These are phyloP conservation scores for Saitozyma podzolica DNA, from an alignment of 768 basidiomycete genomes.

Conservation along the genomic window DNA sequence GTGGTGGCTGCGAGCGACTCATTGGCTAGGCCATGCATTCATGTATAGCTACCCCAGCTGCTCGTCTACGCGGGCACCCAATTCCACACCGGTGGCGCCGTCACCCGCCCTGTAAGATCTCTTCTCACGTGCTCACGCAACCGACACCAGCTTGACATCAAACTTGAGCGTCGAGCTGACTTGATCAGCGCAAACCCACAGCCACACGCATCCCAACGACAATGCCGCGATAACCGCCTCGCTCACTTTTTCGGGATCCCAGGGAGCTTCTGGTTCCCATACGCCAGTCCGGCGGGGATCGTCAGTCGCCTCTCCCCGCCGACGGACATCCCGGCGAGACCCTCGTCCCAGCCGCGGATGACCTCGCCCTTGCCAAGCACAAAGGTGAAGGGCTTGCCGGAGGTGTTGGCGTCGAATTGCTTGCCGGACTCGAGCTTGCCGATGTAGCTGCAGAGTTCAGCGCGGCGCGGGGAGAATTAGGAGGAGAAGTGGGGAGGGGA, in stretches of 20 bases:
- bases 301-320: conserved; percentile 77
- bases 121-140: conserved; percentile 2
- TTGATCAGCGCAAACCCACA: conserved; percentile 13
- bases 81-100: too few species aligned
- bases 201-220: conserved; percentile 10
- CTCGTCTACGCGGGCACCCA: too few species aligned
- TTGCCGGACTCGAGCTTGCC: conserved; percentile 84
- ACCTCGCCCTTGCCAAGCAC: conserved; percentile 83
- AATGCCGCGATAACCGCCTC: background rate
- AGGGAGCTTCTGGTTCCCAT: conserved; percentile 63
- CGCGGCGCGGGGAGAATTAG: too few species aligned
- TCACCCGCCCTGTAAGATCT: too few species aligned
- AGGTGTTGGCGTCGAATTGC: conserved; percentile 63
- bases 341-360: conserved; percentile 82
- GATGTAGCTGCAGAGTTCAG: conserved; percentile 61
- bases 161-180: conserved; percentile 73
- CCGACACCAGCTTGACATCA: conserved; percentile 55
- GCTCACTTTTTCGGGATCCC: conserved; percentile 65
- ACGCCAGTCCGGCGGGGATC: conserved; percentile 53
- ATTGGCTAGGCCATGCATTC: too few species aligned
- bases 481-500: background rate
- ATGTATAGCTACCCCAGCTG: too few species aligned
- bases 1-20: too few species aligned
- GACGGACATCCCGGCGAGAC: conserved; percentile 86
- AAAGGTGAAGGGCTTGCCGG: conserved; percentile 66